Evolutionary conservation across 2,329 filamentous ascomycete species (phyloP).

Genomic region (Rachicladosporium sp.): DNA sequence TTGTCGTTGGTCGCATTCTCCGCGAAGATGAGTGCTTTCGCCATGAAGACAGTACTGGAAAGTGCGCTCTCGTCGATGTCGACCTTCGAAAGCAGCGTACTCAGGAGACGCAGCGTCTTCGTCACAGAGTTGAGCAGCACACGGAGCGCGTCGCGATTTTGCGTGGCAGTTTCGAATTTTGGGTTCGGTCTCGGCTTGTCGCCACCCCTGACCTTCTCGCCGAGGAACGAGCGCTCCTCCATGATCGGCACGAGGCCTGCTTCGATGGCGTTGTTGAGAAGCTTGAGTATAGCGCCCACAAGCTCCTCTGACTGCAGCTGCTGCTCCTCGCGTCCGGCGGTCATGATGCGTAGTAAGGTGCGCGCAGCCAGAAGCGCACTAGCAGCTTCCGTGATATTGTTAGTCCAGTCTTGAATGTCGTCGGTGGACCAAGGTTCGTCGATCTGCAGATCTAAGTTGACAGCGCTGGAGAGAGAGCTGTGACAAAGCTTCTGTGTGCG

Average conservation of each 20-base stretch:
- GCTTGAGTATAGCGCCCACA: conserved; percentile 61
- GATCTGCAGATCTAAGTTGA: conserved; percentile 55
- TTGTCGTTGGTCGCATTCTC: conserved; percentile 84
- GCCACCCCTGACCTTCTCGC: conserved; percentile 18
- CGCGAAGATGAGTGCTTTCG: conserved; percentile 77
- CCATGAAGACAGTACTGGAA: conserved; percentile 71
- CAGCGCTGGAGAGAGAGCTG: conserved; percentile 53
- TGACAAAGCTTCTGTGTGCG: conserved; percentile 73
- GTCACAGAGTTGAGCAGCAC: conserved; percentile 40
- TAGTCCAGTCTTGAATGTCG: conserved; percentile 57
- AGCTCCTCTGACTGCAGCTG: conserved; percentile 82
- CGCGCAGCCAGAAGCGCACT: conserved; percentile 65
- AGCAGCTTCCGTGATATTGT: conserved; percentile 55
- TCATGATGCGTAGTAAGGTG: conserved; percentile 73
- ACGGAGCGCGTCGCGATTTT: conserved; percentile 13
- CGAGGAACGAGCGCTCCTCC: conserved; percentile 47
- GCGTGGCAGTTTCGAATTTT: conserved; percentile 56
- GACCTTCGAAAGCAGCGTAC: conserved; percentile 65
- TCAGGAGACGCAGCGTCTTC: conserved; percentile 64
- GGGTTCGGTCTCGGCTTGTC: conserved; percentile 35
- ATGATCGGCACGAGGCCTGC: conserved; percentile 72
- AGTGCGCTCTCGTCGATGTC: conserved; percentile 78
- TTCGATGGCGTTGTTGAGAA: conserved; percentile 70
- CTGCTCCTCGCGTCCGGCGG: conserved; percentile 71
- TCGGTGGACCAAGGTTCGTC: conserved; percentile 55